phyloP scores from a whole-genome alignment of 1,284 basidiomycete genomes.

The Ganoderma resinaceum region DNA sequence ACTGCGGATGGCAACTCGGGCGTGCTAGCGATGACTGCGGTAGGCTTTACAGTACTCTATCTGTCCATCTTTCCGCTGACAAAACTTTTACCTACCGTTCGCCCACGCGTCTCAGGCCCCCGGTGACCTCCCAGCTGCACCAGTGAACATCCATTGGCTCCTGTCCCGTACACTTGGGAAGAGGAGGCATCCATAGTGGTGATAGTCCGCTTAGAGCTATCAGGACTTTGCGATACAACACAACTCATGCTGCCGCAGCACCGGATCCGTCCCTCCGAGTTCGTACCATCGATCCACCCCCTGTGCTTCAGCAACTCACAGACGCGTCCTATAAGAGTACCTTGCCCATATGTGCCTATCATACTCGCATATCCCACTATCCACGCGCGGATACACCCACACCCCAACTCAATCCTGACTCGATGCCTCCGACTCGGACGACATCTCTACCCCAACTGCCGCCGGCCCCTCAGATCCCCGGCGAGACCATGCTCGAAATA shows the following conservation, averaged over 20 bases:
- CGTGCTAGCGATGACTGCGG: neutral
- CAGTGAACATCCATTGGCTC: neutral
- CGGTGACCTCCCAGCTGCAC: too few relatives aligned
- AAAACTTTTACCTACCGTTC: too few relatives aligned
- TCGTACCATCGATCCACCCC: neutral
- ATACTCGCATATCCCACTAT: conserved; percentile 27
- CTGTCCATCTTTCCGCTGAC: neutral
- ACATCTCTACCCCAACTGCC: conserved; percentile 42
- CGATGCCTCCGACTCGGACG: conserved; percentile 17
- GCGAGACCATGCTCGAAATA: conserved; percentile 66
- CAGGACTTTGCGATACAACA: neutral
- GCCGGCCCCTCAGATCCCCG: conserved; percentile 49
- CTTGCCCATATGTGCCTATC: neutral
- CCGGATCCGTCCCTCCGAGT: neutral
- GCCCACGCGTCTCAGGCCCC: neutral
- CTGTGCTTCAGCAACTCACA: neutral
- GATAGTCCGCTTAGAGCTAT: neutral
- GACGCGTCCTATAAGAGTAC: neutral
- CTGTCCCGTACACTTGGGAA: neutral
- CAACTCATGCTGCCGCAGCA: neutral
- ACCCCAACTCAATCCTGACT: conserved; percentile 31
- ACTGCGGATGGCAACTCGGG: neutral
- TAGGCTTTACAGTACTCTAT: neutral
- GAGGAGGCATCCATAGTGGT: neutral
- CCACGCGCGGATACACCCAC: conserved; percentile 20